Percentiles rank a stretch among this genome's conserved stretches.
Conservation (phyloP, 73 alveolate genomes). For the Blepharisma stoltei region DNA sequence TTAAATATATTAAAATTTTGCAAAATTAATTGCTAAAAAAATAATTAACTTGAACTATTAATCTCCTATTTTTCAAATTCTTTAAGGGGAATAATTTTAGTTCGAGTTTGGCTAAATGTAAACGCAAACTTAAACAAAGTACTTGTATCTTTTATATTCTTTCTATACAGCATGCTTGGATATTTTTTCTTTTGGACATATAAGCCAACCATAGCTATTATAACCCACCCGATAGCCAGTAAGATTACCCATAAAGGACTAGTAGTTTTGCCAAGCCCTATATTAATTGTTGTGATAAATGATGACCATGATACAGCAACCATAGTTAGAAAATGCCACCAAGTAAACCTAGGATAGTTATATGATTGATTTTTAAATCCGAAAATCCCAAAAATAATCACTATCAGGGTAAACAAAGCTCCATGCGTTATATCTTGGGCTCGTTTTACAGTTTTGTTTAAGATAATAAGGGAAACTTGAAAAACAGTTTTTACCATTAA, state of each 20-base stretch:
- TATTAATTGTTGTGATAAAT: slow-evolving; percentile 3
- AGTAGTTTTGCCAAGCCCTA: too few relatives aligned
- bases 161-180: background rate
- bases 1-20: too few relatives aligned
- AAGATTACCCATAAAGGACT: background rate
- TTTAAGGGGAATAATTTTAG: too few relatives aligned
- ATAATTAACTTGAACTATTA: too few relatives aligned
- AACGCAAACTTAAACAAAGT: too few relatives aligned
- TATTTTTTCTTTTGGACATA: background rate
- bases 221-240: slow-evolving; percentile 13
- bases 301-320: background rate
- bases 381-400: background rate
- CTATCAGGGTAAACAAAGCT: background rate
- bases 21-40: too few relatives aligned
- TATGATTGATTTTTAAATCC: background rate
- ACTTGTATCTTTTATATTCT: too few relatives aligned
- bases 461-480: background rate
- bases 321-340: background rate
- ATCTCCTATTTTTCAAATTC: too few relatives aligned
- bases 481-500: background rate
- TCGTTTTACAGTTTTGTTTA: background rate
- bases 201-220: background rate
- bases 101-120: too few relatives aligned
- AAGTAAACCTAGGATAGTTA: slow-evolving; percentile 14
- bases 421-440: background rate